Base-by-base conservation (phyloP, 2,329 filamentous ascomycete species). In the Zasmidium cellare region DNA sequence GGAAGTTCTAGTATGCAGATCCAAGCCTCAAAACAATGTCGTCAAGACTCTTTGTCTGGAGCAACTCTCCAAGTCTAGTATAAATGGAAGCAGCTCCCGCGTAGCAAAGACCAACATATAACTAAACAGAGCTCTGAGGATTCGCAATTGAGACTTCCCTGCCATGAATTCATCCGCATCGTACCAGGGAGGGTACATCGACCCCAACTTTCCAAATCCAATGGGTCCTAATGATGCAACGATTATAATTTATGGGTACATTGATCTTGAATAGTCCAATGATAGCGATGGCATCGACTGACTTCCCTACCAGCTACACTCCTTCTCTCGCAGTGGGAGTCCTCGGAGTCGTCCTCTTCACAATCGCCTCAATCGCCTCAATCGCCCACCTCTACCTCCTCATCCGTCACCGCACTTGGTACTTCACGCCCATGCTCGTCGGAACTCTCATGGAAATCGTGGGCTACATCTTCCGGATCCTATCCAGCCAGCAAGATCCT, bases 201-300 rank as follows among this genome's bases (percentile, higher is more conserved):
- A 84, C 65, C 81, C 81, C 31, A 75, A 80, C 68, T 83, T 80
- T 56, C 79, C 80, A 45, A 80, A 79, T 48, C 80, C 80, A 9
- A 72, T 74, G 41, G 76, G 76, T 3, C 64, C 72, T 1, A 75
- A 76, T 66, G 79, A 83, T 65, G 78, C 79, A 1, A 70, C 74
- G n/a, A 71, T 81, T 49, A 79, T 81, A 61, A 80, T 81, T 56
- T 81, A 80, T 65, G 78, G 66, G 61, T 68, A 53, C 18, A 49
- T 47, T 25, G 12, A 52, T 22, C 14, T 25, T n/a, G 25, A 5
- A 53, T 47, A 22, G n/a, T n/a, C 45, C 18, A 25, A 5, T 22
- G 9, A n/a, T 47, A 19, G n/a, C 2, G 22, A 52, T 58, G 31
- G 56, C 48, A 59, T n/a, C n/a, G 12, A 61, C 70, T 23, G 67